Base-by-base conservation (phyloP, 2,329 filamentous ascomycete species). In the Neonectria magnoliae region DNA sequence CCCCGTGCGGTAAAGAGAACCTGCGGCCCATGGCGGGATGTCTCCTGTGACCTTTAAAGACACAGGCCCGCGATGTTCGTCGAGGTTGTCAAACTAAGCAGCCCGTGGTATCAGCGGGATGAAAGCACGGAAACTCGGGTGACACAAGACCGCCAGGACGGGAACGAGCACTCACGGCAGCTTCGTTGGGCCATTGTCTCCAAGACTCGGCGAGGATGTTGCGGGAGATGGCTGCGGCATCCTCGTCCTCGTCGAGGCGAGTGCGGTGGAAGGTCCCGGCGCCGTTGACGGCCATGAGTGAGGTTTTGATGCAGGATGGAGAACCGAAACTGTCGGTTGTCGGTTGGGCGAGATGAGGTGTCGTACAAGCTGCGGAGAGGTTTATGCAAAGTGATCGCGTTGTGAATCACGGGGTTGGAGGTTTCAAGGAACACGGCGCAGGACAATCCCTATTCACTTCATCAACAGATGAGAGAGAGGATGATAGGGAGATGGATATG, bases 1-100 rank as follows among this genome's bases (percentile, higher is more conserved):
- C 0, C 93, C 93, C 0, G 91, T 94, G 25, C 93, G 86, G 76
- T 90, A 95, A 1, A 96, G 83, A 1, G 86, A 83, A 1, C 93
- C 93, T 2, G 91, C 88, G 4, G 88, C 88, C 82, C 91, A 94
- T 1, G 82, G 63, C 1, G 93, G 93, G 55, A 96, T 93, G 0
- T 77, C 76, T 11, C 93, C 93, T 41, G 81, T 83, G 5, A 95
- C 84, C 0, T 74, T 72, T 13, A 95, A 84, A 53, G 89, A 81
- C 4, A 94, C 80, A 0, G 92, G 91, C 0, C 85, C 85, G 4
- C 84, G 84, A 68, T 92, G 86, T 71, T 93, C 90, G 13, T 87
- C 87, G 45, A 90, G 82, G 18, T 84, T 87, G 61, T 92, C 86
- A 71, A 93, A 93, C 90, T 93, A 8, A 5, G 25, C 2, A 25